Conservation (phyloP, 2,329 filamentous ascomycete species). For the Apiospora marii region DNA sequence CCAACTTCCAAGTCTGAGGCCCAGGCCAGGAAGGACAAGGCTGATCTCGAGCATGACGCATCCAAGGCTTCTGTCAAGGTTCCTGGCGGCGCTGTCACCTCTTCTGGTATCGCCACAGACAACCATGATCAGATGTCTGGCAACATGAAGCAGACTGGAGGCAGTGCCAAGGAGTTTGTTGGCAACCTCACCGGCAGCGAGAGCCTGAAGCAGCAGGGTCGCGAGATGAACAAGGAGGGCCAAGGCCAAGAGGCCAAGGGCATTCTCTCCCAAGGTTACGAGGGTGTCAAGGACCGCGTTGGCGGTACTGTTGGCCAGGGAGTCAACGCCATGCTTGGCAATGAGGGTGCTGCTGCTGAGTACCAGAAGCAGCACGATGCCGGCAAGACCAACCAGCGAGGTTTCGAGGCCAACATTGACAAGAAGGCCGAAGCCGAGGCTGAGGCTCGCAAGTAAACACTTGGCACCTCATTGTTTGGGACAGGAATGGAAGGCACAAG, state of each 20-base stretch:
- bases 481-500: neutral
- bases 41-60: constrained; percentile 71
- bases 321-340: constrained; percentile 76
- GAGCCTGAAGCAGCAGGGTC: constrained; percentile 76
- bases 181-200: constrained; percentile 73
- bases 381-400: constrained; percentile 85
- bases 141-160: constrained; percentile 88
- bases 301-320: constrained; percentile 76
- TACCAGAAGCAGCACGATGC: constrained; percentile 76
- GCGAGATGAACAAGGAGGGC: constrained; percentile 80
- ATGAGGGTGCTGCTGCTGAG: constrained; percentile 68
- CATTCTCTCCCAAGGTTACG: constrained; percentile 77
- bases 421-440: constrained; percentile 66
- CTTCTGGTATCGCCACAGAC: constrained; percentile 75
- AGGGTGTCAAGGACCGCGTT: constrained; percentile 72
- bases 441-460: constrained; percentile 16
- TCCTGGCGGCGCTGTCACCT: constrained; percentile 74
- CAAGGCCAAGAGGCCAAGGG: constrained; percentile 84
- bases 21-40: constrained; percentile 70
- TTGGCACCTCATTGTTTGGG: neutral
- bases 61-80: constrained; percentile 79
- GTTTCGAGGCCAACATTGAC: constrained; percentile 81
- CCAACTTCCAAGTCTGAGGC: constrained; percentile 58
- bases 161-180: constrained; percentile 81
- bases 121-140: constrained; percentile 75